A percentile compares a stretch with the other conserved stretches of the same genome.
Conservation (phyloP, 179 eudicot genomes). For the Beta lomatogona region DNA sequence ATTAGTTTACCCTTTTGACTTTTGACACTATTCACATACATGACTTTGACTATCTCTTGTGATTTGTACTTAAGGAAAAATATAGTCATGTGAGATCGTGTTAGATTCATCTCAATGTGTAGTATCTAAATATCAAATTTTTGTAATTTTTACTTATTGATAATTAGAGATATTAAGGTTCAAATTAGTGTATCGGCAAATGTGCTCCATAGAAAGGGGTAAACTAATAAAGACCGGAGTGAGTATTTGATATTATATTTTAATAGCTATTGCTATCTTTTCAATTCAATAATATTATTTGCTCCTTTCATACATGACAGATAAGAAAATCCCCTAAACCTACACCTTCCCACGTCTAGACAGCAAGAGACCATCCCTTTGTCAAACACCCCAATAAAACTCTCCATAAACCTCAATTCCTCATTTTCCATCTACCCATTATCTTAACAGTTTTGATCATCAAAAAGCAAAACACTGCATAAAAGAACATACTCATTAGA, state of each 20-base stretch:
- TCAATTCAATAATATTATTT: neutral
- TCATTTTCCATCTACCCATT: neutral
- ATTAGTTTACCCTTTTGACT: too few species aligned
- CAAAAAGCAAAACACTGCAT: neutral
- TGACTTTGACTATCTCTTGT: too few species aligned
- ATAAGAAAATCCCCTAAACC: neutral
- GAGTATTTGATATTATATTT: neutral
- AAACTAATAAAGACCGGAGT: too few species aligned
- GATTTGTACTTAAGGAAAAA: too few species aligned
- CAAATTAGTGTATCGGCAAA: too few species aligned
- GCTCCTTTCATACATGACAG: neutral
- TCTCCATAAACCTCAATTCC: neutral
- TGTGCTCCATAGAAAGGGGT: too few species aligned
- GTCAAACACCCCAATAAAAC: neutral
- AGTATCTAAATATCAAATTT: too few species aligned
- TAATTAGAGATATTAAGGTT: too few species aligned
- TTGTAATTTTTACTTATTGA: too few species aligned
- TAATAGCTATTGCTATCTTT: neutral
- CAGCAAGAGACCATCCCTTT: neutral
- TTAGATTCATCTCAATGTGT: too few species aligned
- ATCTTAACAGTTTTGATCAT: neutral
- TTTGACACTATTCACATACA: too few species aligned
- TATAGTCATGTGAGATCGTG: too few species aligned
- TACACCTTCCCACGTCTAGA: constrained; percentile 16
- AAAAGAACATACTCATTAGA: neutral